These are phyloP conservation scores for Capsicum pubescens DNA, from an alignment of 257 asterid genomes.

Conservation along the genomic window DNA sequence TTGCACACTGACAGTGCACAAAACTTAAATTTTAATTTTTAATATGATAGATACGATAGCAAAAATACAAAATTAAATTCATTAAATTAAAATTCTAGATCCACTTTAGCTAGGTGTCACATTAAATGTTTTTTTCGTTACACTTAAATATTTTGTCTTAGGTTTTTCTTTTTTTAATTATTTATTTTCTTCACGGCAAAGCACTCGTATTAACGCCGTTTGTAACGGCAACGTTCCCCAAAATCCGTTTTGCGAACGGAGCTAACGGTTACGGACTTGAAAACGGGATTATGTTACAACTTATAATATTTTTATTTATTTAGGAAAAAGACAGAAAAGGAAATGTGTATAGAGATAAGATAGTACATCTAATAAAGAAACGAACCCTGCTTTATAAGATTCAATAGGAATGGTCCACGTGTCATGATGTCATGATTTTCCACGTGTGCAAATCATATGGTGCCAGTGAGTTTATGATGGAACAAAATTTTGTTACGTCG, in stretches of 20 bases:
- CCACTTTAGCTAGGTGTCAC: no score
- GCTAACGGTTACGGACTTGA: slow-evolving; percentile 40
- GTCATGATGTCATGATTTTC: fast-evolving
- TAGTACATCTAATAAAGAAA: not conserved
- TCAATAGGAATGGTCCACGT: slow-evolving; percentile 16
- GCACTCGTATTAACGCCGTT: not conserved
- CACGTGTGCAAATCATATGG: slow-evolving; percentile 28
- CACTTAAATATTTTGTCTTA: no score
- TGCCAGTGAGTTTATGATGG: not conserved
- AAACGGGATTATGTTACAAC: slow-evolving; percentile 40
- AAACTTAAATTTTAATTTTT: no score
- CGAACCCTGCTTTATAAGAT: not conserved
- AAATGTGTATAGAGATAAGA: not conserved
- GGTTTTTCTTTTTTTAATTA: not conserved
- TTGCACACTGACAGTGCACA: no score
- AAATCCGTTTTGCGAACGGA: not conserved
- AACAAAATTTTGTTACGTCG: slow-evolving; percentile 27
- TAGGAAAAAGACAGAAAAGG: slow-evolving; percentile 14
- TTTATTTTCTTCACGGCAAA: not conserved
- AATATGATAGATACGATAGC: no score
- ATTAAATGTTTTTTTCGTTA: no score
- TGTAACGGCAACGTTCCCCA: not conserved
- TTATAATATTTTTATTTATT: not conserved
- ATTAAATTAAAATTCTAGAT: no score
- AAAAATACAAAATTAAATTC: no score